Evolutionary conservation across 306 rosid genomes (phyloP).

Genomic region (Vigna hirtella): DNA sequence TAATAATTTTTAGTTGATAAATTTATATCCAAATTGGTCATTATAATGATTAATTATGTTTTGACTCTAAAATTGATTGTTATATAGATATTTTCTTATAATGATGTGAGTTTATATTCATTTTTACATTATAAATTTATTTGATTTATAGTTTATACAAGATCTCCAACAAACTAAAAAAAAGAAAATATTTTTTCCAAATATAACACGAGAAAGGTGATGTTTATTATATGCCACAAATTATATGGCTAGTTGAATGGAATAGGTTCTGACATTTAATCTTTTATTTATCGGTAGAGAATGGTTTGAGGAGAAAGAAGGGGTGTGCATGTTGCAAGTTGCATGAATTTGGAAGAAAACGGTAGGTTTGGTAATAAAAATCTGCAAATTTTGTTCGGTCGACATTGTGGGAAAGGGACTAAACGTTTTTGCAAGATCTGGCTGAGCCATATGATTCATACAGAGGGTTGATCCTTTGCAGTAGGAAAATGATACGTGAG

Average conservation of each 20-base stretch:
- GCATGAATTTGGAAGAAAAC: constrained; percentile 24
- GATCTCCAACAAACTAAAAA: no score
- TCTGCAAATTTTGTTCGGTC: constrained; percentile 39
- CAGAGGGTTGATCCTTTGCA: constrained; percentile 36
- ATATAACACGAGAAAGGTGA: no score
- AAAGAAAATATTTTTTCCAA: no score
- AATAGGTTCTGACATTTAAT: background rate
- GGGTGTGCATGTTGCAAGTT: constrained; percentile 26
- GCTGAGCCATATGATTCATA: constrained; percentile 24
- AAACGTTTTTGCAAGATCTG: constrained; percentile 32
- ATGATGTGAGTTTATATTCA: no score
- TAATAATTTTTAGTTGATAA: no score
- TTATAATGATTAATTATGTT: no score
- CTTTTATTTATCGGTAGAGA: background rate
- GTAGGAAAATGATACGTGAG: constrained; percentile 44
- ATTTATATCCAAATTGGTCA: no score
- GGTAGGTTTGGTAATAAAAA: constrained; percentile 24
- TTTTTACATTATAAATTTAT: no score
- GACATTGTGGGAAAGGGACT: constrained; percentile 50
- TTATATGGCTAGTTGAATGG: background rate
- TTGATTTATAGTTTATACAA: no score
- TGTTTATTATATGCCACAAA: background rate
- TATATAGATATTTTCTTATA: no score
- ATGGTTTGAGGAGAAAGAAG: constrained; percentile 12
- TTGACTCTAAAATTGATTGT: no score